Conservation (phyloP, 1,284 basidiomycete species). For the Neotropicomus parvogracilis region DNA sequence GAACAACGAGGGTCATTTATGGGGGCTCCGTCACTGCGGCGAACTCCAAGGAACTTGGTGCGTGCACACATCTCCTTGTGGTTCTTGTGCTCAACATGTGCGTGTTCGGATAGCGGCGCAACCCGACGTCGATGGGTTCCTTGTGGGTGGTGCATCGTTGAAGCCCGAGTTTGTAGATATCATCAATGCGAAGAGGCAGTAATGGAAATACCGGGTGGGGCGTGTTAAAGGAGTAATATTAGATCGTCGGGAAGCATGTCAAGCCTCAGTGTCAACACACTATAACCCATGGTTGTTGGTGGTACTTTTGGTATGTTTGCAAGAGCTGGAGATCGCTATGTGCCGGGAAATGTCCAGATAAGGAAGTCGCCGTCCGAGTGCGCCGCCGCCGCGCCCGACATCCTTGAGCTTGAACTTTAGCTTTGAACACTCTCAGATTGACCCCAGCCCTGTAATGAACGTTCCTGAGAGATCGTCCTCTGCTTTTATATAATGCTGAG, state of each 20-base stretch:
- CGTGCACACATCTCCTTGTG: conserved; percentile 26
- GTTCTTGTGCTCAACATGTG: neutral
- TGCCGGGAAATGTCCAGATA: neutral
- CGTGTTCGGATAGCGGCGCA: conserved; percentile 51
- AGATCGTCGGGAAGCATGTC: neutral
- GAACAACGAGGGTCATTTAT: conserved; percentile 86
- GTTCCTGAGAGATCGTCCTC: neutral
- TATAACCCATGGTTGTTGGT: no score
- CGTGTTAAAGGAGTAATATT: neutral
- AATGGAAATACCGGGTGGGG: conserved; percentile 1
- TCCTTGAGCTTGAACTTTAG: neutral
- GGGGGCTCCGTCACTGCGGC: conserved; percentile 89
- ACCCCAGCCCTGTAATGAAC: conserved; percentile 10
- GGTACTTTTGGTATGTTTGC: no score
- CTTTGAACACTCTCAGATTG: no score
- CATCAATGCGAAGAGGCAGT: conserved; percentile 63
- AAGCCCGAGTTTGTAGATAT: conserved; percentile 97
- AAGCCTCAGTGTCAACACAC: no score
- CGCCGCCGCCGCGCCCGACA: no score
- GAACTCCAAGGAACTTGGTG: conserved; percentile 86
- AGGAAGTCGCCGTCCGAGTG: neutral
- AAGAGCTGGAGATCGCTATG: no score
- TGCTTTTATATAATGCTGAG: conserved; percentile 21
- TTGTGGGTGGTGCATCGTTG: conserved; percentile 96
- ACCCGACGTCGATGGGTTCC: conserved; percentile 95